Percentiles rank a stretch among this genome's conserved stretches.
phyloP scores from a whole-genome alignment of 768 basidiomycete genomes.

The Pisolithus microcarpus region DNA sequence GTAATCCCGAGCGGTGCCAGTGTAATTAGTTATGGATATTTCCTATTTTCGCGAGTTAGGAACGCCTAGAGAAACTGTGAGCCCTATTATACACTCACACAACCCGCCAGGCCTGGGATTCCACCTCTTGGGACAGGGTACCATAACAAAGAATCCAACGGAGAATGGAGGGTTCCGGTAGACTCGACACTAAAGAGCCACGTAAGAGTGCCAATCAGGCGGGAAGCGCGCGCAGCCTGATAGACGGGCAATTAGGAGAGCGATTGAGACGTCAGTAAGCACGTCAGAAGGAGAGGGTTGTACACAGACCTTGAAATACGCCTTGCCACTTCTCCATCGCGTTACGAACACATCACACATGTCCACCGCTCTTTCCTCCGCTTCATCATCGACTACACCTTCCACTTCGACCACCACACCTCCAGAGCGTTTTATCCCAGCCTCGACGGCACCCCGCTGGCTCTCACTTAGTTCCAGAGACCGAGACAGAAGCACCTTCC shows the following conservation, averaged over 20 bases:
- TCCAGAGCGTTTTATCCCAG: conserved; percentile 54
- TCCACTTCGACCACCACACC: conserved; percentile 50
- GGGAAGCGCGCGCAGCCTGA: conserved; percentile 47
- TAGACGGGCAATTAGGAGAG: not conserved
- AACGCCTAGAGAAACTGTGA: not conserved
- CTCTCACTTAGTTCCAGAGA: conserved; percentile 47
- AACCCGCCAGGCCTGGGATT: conserved; percentile 51
- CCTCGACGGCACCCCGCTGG: conserved; percentile 48
- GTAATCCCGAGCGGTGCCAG: conserved; percentile 80
- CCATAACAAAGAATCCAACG: conserved; percentile 73
- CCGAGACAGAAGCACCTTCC: conserved; percentile 53
- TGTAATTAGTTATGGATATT: conserved; percentile 85
- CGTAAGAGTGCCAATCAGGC: conserved; percentile 61
- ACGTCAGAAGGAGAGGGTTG: not conserved
- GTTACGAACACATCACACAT: conserved; percentile 73
- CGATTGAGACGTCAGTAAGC: not conserved
- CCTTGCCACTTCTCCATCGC: conserved; percentile 56
- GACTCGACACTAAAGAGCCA: conserved; percentile 82
- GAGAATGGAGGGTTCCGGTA: conserved; percentile 50
- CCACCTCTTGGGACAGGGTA: conserved; percentile 66
- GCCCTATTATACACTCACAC: conserved; percentile 41
- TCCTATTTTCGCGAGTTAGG: conserved; percentile 34
- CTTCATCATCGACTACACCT: conserved; percentile 24
- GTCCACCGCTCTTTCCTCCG: conserved; percentile 28
- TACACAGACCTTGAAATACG: conserved; percentile 58